phyloP scores from a whole-genome alignment of 192 early-diverging fungal species.

The Entophlyctis helioformis region DNA sequence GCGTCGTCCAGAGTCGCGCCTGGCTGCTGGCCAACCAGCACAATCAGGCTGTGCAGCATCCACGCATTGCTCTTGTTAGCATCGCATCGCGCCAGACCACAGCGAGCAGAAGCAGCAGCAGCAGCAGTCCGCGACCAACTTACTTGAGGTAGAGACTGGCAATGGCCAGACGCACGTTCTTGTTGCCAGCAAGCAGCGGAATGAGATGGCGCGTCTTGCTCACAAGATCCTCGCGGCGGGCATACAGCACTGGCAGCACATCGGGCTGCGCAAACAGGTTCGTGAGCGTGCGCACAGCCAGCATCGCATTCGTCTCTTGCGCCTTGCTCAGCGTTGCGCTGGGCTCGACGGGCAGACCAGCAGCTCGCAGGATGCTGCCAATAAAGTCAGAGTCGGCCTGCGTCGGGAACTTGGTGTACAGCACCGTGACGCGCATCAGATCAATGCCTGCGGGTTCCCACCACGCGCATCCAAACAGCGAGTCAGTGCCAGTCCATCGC shows the following conservation, averaged over 20 bases:
- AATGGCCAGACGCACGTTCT: slow-evolving; percentile 26
- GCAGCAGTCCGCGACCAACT: not conserved
- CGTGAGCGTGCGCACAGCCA: slow-evolving; percentile 54
- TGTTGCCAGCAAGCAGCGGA: slow-evolving; percentile 9
- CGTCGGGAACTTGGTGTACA: slow-evolving; percentile 27
- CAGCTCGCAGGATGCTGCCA: not conserved
- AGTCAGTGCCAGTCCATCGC: not conserved
- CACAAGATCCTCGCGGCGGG: not conserved
- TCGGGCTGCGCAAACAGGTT: slow-evolving; percentile 46
- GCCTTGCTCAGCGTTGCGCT: slow-evolving; percentile 11
- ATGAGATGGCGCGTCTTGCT: not conserved
- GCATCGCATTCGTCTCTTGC: slow-evolving; percentile 64
- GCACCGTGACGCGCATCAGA: slow-evolving; percentile 56
- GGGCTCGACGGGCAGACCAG: slow-evolving; percentile 13
- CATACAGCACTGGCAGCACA: not conserved
- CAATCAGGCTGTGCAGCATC: no score
- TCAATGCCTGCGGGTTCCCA: slow-evolving; percentile 44
- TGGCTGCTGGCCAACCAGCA: no score
- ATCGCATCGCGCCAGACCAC: no score
- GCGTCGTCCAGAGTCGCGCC: no score
- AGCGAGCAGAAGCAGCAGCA: no score
- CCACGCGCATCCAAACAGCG: not conserved
- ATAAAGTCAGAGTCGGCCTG: not conserved
- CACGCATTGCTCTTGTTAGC: no score
- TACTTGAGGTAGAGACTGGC: slow-evolving; percentile 31